These are phyloP conservation scores for Aristolochia californica DNA, from an alignment of 164 flowering plant species.

Conservation along the genomic window DNA sequence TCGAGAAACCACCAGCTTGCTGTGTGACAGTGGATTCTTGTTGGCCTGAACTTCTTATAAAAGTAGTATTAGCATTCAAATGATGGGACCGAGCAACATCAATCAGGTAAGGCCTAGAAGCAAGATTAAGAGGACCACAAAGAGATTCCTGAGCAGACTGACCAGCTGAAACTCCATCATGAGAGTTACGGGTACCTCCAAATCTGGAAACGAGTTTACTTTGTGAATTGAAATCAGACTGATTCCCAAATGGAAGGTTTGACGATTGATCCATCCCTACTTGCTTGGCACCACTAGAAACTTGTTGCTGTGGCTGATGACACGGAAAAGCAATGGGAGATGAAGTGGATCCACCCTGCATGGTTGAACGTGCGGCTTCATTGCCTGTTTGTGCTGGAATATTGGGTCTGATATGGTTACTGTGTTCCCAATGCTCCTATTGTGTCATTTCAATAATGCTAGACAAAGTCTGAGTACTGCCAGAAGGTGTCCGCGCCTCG, in stretches of 20 bases:
- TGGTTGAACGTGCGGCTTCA: constrained; percentile 16
- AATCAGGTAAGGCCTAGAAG: constrained; percentile 8
- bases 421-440: constrained; percentile 22
- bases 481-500: constrained; percentile 22
- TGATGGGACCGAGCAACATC: constrained; percentile 14
- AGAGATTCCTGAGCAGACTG: constrained; percentile 24
- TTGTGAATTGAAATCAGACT: constrained; percentile 7
- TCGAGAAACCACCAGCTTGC: constrained; percentile 33
- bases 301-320: constrained; percentile 34
- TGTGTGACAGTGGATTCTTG: constrained; percentile 19
- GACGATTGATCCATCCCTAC: constrained; percentile 19
- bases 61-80: constrained; percentile 12
- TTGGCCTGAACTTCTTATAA: constrained; percentile 22
- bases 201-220: constrained; percentile 21
- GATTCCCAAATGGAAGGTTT: constrained; percentile 17
- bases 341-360: constrained; percentile 23
- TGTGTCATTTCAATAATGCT: constrained; percentile 19
- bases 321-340: constrained; percentile 24
- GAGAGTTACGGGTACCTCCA: constrained; percentile 17
- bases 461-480: constrained; percentile 24
- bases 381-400: constrained; percentile 20
- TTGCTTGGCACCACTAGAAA: constrained; percentile 18
- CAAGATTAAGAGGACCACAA: constrained; percentile 22
- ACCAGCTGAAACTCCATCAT: constrained; percentile 18
- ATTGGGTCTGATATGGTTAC: constrained; percentile 7